Conservation (phyloP, 306 rosid genomes). For the Cucurbita moschata region DNA sequence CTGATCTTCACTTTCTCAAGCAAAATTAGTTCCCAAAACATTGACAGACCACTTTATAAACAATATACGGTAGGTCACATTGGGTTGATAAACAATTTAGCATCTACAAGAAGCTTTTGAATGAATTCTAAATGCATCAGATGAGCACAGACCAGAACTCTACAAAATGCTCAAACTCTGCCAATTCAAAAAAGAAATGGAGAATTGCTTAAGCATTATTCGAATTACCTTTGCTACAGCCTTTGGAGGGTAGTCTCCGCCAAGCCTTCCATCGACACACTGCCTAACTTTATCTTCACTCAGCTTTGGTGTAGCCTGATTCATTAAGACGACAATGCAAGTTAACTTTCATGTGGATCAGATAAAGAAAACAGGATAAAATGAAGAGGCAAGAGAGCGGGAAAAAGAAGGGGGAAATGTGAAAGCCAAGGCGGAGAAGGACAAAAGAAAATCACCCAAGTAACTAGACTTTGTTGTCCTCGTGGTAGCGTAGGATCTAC, state of each 20-base stretch:
- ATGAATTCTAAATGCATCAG: not conserved
- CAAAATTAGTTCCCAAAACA: not conserved
- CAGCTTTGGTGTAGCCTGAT: conserved; percentile 8
- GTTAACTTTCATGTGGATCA: not conserved
- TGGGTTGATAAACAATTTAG: not conserved
- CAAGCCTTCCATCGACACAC: conserved; percentile 11
- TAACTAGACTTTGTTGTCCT: conserved; percentile 13
- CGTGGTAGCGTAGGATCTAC: conserved; percentile 12
- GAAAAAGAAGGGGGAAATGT: not conserved
- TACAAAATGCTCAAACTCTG: not conserved
- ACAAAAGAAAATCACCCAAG: conserved; percentile 5
- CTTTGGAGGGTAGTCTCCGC: conserved; percentile 10
- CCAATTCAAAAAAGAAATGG: not conserved
- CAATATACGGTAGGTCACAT: not conserved
- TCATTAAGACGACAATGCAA: not conserved
- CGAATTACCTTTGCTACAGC: conserved; percentile 11
- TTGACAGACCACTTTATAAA: not conserved
- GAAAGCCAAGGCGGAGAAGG: not conserved
- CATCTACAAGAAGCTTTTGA: not conserved
- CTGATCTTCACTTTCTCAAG: not conserved
- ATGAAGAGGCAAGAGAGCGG: not conserved
- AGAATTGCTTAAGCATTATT: not conserved
- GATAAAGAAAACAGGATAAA: not conserved
- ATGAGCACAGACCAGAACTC: not conserved
- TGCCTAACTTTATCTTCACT: conserved; percentile 14